These are phyloP conservation scores for Pyracantha coccinea DNA, from an alignment of 331 rosid species.

Conservation along the genomic window DNA sequence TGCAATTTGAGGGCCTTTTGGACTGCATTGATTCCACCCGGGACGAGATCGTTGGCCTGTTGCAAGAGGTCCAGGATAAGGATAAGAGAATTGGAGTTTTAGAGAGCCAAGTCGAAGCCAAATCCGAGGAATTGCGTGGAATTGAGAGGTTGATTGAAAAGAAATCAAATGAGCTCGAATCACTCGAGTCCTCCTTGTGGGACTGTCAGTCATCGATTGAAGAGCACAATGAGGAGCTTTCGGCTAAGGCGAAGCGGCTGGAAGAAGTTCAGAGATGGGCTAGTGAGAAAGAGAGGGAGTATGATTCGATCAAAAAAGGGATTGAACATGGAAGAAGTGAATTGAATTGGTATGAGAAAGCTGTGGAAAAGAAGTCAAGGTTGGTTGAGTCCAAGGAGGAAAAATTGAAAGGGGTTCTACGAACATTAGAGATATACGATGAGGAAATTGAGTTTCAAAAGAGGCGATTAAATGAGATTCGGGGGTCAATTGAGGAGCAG, in stretches of 20 bases:
- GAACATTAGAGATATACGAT: neutral
- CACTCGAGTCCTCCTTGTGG: neutral
- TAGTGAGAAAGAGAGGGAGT: slow-evolving; percentile 14
- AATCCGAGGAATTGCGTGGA: slow-evolving; percentile 3
- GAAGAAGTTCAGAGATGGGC: slow-evolving; percentile 2
- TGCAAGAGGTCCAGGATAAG: slow-evolving; percentile 10
- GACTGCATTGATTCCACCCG: slow-evolving; percentile 26
- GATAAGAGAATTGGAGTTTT: neutral
- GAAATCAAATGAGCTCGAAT: neutral
- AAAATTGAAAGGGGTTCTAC: slow-evolving; percentile 10
- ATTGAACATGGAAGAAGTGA: neutral
- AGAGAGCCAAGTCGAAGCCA: neutral
- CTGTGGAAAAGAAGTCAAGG: slow-evolving; percentile 3
- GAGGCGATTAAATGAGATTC: neutral
- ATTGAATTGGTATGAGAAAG: neutral
- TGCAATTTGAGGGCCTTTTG: slow-evolving; percentile 39
- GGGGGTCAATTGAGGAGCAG: neutral
- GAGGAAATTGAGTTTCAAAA: slow-evolving; percentile 21
- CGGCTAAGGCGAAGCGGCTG: slow-evolving; percentile 12
- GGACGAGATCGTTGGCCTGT: neutral
- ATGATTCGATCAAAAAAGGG: neutral
- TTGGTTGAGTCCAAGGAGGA: slow-evolving; percentile 20
- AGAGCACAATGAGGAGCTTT: slow-evolving; percentile 30
- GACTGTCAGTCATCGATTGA: slow-evolving; percentile 11
- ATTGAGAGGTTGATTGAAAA: slow-evolving; percentile 13